Evolutionary conservation across 768 basidiomycete genomes (phyloP).

Genomic region (Kwoniella newhampshirensis): DNA sequence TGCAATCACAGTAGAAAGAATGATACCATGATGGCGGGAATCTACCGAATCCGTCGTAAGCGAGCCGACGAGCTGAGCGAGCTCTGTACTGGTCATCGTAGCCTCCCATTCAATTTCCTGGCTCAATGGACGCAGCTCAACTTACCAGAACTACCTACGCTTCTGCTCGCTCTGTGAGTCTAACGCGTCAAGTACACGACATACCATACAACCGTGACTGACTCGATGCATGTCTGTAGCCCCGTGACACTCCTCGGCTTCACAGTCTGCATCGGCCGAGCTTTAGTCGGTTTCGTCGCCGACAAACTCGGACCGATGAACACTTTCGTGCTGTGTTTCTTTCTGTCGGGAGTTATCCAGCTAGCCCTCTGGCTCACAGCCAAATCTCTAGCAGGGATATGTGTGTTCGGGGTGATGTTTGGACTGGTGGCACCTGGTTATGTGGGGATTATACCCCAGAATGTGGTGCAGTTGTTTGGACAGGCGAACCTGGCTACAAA

Average conservation of each 20-base stretch:
- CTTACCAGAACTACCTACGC: conserved; percentile 11
- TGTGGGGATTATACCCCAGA: conserved; percentile 30
- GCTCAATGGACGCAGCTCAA: background rate
- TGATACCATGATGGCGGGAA: no score
- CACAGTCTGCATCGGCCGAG: conserved; percentile 32
- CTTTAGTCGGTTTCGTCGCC: conserved; percentile 34
- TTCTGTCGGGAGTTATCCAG: conserved; percentile 32
- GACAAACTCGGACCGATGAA: conserved; percentile 45
- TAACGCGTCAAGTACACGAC: background rate
- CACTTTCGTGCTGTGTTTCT: conserved; percentile 34
- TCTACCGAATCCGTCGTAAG: no score
- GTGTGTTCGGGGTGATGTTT: conserved; percentile 35
- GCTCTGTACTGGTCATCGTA: no score
- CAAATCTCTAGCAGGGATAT: conserved; percentile 24
- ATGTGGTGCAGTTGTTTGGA: conserved; percentile 35
- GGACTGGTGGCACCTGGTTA: conserved; percentile 37
- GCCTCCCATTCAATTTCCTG: conserved; percentile 12
- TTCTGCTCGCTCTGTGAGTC: conserved; percentile 30
- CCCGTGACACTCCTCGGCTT: conserved; percentile 27
- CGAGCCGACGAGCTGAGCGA: no score
- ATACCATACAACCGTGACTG: no score
- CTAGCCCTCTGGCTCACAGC: conserved; percentile 40
- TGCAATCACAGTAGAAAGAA: no score
- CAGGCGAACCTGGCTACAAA: conserved; percentile 36
- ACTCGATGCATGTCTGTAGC: no score